A percentile compares a stretch with the other conserved stretches of the same genome.
Evolutionary conservation across 139 green algal species (phyloP).

Genomic region (Tetradesmus obliquus): DNA sequence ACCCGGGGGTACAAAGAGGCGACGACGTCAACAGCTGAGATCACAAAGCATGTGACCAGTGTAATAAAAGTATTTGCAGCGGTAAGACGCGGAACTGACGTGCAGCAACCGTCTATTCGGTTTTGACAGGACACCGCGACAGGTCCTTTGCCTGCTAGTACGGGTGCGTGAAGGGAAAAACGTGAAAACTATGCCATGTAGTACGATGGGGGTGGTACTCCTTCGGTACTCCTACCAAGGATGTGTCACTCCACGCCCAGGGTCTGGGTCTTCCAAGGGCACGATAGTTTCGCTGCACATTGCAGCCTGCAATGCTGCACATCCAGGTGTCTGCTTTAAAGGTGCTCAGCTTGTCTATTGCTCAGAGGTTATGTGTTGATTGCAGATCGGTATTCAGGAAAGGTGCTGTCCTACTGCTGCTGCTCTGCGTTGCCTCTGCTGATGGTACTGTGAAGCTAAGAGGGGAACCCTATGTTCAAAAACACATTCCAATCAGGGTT

Average conservation of each 20-base stretch:
- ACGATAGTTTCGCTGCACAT: not conserved
- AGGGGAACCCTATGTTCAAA: slow-evolving; percentile 36
- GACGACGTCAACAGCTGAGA: not conserved
- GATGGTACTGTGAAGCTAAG: not conserved
- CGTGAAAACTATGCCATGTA: not conserved
- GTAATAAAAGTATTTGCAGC: not conserved
- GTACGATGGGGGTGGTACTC: not conserved
- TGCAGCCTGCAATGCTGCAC: not conserved
- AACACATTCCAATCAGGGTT: slow-evolving; percentile 92
- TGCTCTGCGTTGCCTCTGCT: not conserved
- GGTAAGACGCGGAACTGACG: not conserved
- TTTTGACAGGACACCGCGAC: not conserved
- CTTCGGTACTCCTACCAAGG: not conserved
- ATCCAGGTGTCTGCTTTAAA: not conserved
- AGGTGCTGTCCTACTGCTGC: not conserved
- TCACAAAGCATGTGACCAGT: not conserved
- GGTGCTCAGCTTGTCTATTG: not conserved
- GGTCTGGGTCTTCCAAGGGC: not conserved
- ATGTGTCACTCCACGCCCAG: not conserved
- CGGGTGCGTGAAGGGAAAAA: not conserved
- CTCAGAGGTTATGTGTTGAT: too few relatives aligned
- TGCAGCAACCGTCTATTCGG: not conserved
- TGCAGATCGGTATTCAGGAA: not conserved
- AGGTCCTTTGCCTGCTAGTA: not conserved
- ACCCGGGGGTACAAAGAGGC: not conserved